phyloP scores from a whole-genome alignment of 2,329 filamentous ascomycete genomes.

The Ophiostoma sp. region DNA sequence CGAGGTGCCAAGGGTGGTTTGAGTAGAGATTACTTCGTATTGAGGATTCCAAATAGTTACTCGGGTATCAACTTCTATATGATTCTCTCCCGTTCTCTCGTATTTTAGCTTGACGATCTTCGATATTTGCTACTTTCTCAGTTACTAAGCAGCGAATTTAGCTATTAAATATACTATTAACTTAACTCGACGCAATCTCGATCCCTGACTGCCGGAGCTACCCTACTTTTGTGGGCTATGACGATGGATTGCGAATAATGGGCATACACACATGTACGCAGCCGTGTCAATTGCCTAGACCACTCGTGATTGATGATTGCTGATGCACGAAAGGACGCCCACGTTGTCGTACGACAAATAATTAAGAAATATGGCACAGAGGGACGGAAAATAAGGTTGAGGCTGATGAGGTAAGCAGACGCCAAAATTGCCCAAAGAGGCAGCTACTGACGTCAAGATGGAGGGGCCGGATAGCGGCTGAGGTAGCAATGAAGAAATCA shows the following conservation, averaged over 20 bases:
- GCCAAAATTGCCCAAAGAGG: neutral
- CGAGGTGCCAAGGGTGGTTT: slow-evolving; percentile 2
- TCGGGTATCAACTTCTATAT: neutral
- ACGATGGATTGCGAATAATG: neutral
- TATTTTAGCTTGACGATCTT: neutral
- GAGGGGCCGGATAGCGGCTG: neutral
- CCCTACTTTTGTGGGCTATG: neutral
- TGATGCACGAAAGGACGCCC: no score
- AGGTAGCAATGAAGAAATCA: no score
- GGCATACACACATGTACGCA: no score
- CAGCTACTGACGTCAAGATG: neutral
- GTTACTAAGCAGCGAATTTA: neutral
- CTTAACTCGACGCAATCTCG: neutral
- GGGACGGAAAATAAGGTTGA: neutral
- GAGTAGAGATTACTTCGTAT: neutral
- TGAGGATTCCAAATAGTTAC: neutral
- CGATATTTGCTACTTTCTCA: neutral
- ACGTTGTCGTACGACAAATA: neutral
- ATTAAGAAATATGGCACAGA: neutral
- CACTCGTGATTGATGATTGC: neutral
- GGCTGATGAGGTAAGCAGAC: neutral
- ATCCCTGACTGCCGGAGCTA: slow-evolving; percentile 11
- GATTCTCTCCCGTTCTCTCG: neutral
- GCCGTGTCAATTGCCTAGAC: neutral
- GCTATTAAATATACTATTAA: neutral